phyloP scores from a whole-genome alignment of 495 filamentous ascomycete species.

The Corynascus novoguineensis region DNA sequence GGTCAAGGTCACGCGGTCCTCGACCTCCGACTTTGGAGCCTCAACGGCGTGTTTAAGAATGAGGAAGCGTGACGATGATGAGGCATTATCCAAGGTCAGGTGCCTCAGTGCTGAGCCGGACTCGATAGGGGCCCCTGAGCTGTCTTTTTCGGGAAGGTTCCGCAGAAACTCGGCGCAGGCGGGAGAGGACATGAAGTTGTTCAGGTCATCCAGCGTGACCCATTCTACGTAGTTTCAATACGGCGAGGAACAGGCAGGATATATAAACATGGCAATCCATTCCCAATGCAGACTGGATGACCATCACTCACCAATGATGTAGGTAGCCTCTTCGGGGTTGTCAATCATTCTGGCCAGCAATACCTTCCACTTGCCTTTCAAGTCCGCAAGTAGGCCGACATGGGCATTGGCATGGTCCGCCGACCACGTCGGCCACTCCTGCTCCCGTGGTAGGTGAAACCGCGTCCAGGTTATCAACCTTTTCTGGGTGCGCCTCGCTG shows the following conservation, averaged over 20 bases:
- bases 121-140: neutral
- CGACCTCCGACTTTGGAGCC: neutral
- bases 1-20: neutral
- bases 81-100: neutral
- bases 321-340: neutral
- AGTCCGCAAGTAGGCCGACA: neutral
- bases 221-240: neutral
- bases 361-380: neutral
- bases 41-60: neutral
- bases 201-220: neutral
- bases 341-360: neutral
- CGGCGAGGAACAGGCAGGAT: neutral
- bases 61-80: neutral
- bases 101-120: neutral
- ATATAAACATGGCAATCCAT: neutral
- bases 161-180: neutral
- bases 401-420: neutral
- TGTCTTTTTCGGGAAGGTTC: neutral
- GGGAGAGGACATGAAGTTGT: neutral
- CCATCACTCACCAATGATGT: neutral
- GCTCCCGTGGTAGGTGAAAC: slow-evolving; percentile 1
- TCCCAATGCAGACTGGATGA: neutral
- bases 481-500: neutral
- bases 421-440: neutral
- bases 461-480: neutral